A percentile compares a stretch with the other conserved stretches of the same genome.
These are phyloP conservation scores for Warburgia ugandensis DNA, from an alignment of 164 flowering plant species.

Conservation along the genomic window DNA sequence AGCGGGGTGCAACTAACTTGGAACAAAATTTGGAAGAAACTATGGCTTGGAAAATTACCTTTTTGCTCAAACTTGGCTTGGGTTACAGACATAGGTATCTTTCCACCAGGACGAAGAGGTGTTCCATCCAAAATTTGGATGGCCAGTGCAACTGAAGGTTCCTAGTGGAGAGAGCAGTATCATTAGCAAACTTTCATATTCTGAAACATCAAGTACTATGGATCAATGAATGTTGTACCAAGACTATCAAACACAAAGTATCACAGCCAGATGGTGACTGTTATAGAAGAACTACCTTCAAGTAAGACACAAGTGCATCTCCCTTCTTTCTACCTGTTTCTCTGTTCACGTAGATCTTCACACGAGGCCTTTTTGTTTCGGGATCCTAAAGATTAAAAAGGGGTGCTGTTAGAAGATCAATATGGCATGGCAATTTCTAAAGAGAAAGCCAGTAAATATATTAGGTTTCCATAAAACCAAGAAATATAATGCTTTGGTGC, in stretches of 20 bases:
- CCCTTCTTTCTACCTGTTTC: constrained; percentile 85
- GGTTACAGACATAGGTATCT: constrained; percentile 65
- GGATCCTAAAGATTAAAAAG: constrained; percentile 61
- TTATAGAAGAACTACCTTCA: constrained; percentile 51
- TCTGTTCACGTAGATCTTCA: constrained; percentile 85
- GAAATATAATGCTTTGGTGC: too few relatives aligned
- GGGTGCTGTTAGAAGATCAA: constrained; percentile 1
- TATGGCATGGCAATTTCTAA: constrained; percentile 3
- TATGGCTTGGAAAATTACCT: constrained; percentile 33
- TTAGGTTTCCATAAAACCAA: too few relatives aligned
- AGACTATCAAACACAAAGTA: background rate
- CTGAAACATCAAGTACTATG: too few relatives aligned
- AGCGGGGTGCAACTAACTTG: background rate
- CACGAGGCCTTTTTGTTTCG: constrained; percentile 84
- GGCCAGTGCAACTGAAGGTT: constrained; percentile 88
- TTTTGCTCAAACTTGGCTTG: constrained; percentile 95
- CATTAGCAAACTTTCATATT: background rate
- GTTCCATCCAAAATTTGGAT: constrained; percentile 81
- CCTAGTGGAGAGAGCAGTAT: constrained; percentile 29
- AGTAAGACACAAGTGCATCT: constrained; percentile 83
- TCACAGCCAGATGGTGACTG: background rate
- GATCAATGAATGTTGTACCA: too few relatives aligned
- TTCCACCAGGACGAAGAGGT: constrained; percentile 75
- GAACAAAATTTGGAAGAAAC: background rate
- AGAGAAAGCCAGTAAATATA: too few relatives aligned